Evolutionary conservation across 176 grass and related monocot species (phyloP).

Genomic region (Chrysopogon serrulatus): DNA sequence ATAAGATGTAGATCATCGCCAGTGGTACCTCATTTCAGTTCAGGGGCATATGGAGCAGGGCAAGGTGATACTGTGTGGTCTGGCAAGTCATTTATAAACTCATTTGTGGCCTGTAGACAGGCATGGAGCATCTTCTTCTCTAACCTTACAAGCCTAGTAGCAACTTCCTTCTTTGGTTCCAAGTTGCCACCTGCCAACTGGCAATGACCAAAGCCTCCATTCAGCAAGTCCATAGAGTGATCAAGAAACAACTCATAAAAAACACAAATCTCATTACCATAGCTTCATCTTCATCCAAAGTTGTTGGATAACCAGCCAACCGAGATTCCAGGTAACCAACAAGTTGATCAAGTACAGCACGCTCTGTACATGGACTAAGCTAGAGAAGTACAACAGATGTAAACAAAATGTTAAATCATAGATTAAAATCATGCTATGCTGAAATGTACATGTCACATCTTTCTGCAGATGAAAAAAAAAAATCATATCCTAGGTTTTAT

Average conservation of each 20-base stretch:
- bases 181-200: constrained; percentile 76
- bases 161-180: constrained; percentile 91
- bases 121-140: constrained; percentile 96
- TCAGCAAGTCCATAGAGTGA: constrained; percentile 15
- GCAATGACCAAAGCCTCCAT: constrained; percentile 12
- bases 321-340: constrained; percentile 75
- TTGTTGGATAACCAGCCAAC: constrained; percentile 80
- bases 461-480: constrained; percentile 4
- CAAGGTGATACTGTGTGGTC: constrained; percentile 81
- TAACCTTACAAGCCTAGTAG: constrained; percentile 74
- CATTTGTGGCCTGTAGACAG: constrained; percentile 64
- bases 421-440: not conserved
- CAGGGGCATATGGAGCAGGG: constrained; percentile 75
- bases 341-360: constrained; percentile 96
- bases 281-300: constrained; percentile 77
- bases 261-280: constrained; percentile 55
- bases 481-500: not conserved
- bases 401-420: constrained; percentile 16
- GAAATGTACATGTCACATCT: not conserved
- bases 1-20: not conserved
- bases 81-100: constrained; percentile 78
- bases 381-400: constrained; percentile 18
- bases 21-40: constrained; percentile 71
- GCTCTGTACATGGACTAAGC: constrained; percentile 88
- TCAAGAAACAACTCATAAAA: constrained; percentile 2